Evolutionary conservation across 2,329 filamentous ascomycete species (phyloP).

Genomic region (Epichloe brachyelytri): DNA sequence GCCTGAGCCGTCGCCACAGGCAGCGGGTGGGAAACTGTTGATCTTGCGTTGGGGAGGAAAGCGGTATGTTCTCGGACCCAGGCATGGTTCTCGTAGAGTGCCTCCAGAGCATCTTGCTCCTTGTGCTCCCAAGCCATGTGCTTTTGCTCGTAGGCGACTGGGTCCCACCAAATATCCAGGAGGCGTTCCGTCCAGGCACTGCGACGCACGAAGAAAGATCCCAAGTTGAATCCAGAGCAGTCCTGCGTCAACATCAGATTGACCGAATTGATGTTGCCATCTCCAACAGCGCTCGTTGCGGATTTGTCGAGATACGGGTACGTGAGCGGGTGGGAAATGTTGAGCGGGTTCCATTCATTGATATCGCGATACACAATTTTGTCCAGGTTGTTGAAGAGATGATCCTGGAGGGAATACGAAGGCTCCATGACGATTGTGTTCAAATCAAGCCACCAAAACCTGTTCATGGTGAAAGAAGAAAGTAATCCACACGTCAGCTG

Average conservation of each 20-base stretch:
- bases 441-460: conserved; percentile 98
- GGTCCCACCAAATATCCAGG: conserved; percentile 97
- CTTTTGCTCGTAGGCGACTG: conserved; percentile 91
- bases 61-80: conserved; percentile 84
- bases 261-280: conserved; percentile 65
- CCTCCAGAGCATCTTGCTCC: conserved; percentile 89
- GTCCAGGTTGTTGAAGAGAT: conserved; percentile 74
- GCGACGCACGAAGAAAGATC: conserved; percentile 83
- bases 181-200: conserved; percentile 83
- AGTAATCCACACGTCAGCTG: no score
- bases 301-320: conserved; percentile 64
- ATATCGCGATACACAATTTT: conserved; percentile 83
- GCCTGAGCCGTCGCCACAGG: conserved; percentile 57
- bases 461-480: conserved; percentile 32
- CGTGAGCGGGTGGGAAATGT: conserved; percentile 73
- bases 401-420: conserved; percentile 72
- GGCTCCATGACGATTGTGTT: conserved; percentile 99
- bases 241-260: conserved; percentile 86
- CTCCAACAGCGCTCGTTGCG: conserved; percentile 60
- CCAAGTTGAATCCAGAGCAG: conserved; percentile 90
- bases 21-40: conserved; percentile 86
- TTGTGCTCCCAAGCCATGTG: conserved; percentile 99
- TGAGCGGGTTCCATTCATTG: conserved; percentile 88
- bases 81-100: conserved; percentile 80
- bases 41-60: conserved; percentile 83